Conservation (phyloP, 805 yeast genomes). For the Metschnikowia chrysomelidarum region DNA sequence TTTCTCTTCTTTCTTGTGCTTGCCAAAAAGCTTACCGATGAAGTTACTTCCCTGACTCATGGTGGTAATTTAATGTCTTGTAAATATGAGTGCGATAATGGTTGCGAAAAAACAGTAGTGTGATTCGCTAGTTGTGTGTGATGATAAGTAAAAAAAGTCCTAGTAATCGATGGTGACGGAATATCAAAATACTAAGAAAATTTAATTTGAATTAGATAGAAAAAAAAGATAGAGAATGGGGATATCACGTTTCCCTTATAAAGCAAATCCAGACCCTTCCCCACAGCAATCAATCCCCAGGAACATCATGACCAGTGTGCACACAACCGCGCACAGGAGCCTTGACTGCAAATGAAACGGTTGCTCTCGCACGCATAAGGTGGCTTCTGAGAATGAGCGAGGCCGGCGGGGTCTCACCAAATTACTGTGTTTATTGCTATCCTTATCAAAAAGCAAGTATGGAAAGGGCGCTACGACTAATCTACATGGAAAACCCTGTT, state of each 20-base stretch:
- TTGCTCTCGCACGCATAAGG: conserved; percentile 6
- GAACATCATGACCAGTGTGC: conserved; percentile 10
- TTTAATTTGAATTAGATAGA: not conserved
- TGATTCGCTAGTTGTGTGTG: not conserved
- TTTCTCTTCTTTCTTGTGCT: conserved; percentile 10
- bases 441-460: too few species aligned
- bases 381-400: too few species aligned
- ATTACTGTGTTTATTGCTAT: too few species aligned
- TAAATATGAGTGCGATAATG: conserved; percentile 7
- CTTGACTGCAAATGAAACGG: conserved; percentile 4
- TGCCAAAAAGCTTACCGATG: conserved; percentile 14
- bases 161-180: conserved; percentile 5
- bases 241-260: conserved; percentile 7
- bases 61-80: not conserved
- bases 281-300: conserved; percentile 12
- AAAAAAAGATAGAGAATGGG: not conserved
- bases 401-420: too few species aligned
- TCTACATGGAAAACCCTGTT: too few species aligned
- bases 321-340: conserved; percentile 5
- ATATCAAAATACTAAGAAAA: not conserved
- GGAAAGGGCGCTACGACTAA: too few species aligned
- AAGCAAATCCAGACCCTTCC: not conserved
- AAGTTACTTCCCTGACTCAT: conserved; percentile 16
- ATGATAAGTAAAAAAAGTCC: too few species aligned
- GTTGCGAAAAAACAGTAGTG: not conserved